Evolutionary conservation across 768 basidiomycete genomes (phyloP).

Genomic region (Lepiota venenata): DNA sequence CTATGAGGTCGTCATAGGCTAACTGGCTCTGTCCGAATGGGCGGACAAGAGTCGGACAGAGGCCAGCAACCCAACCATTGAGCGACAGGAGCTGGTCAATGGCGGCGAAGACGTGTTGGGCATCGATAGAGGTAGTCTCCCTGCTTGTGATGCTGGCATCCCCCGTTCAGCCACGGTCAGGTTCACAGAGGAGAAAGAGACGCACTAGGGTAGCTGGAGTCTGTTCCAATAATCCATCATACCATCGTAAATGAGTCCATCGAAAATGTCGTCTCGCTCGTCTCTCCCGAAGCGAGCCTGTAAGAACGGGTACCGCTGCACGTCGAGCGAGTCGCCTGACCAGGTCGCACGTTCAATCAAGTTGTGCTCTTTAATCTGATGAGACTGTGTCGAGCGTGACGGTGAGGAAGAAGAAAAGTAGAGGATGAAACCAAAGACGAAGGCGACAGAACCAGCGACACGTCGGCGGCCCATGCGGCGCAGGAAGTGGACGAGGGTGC

Average conservation of each 20-base stretch:
- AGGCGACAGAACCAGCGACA: conserved; percentile 25
- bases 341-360: conserved; percentile 54
- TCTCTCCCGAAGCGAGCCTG: conserved; percentile 90
- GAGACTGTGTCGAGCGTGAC: conserved; percentile 24
- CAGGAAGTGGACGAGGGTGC: conserved; percentile 22
- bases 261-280: conserved; percentile 76
- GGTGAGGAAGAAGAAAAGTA: conserved; percentile 29
- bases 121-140: conserved; percentile 87
- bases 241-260: conserved; percentile 71
- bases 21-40: conserved; percentile 93
- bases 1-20: conserved; percentile 85
- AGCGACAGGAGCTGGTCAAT: conserved; percentile 94
- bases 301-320: conserved; percentile 83
- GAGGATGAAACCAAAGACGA: conserved; percentile 28
- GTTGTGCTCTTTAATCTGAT: conserved; percentile 47
- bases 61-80: conserved; percentile 97
- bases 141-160: conserved; percentile 62
- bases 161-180: not conserved
- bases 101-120: conserved; percentile 83
- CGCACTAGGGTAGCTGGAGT: conserved; percentile 90
- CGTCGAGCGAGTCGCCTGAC: conserved; percentile 79
- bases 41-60: conserved; percentile 90
- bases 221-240: conserved; percentile 87
- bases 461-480: conserved; percentile 51
- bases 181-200: conserved; percentile 14